Evolutionary conservation across 352 stramenopile genomes (phyloP).

Genomic region (Phytophthora ohioensis): DNA sequence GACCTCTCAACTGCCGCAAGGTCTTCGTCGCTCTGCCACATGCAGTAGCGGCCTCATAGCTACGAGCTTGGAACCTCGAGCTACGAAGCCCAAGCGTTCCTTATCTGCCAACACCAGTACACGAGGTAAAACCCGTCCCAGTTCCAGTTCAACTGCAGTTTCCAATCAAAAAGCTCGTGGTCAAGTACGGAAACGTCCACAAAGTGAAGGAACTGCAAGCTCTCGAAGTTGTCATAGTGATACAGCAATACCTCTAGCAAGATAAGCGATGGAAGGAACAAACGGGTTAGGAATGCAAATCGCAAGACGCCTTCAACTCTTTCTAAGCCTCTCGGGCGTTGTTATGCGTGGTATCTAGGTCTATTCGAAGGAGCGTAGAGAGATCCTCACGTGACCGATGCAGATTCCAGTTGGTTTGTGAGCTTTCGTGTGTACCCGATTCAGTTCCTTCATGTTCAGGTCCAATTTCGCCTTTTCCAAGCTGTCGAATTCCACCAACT

Average conservation of each 20-base stretch:
- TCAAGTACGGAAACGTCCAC: slow-evolving; percentile 24
- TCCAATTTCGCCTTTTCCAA: slow-evolving; percentile 20
- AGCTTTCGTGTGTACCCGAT: background rate
- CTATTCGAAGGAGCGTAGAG: slow-evolving; percentile 33
- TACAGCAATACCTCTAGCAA: slow-evolving; percentile 4
- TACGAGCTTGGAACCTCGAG: slow-evolving; percentile 5
- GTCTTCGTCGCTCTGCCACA: slow-evolving; percentile 28
- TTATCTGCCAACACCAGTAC: slow-evolving; percentile 34
- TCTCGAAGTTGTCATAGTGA: slow-evolving; percentile 16
- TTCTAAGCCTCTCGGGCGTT: slow-evolving; percentile 37
- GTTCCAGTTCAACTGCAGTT: background rate
- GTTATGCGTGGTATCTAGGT: slow-evolving; percentile 32
- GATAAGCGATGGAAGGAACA: slow-evolving; percentile 8
- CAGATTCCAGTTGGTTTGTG: slow-evolving; percentile 17
- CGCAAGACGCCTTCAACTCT: background rate
- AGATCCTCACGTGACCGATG: slow-evolving; percentile 34
- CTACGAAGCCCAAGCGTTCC: slow-evolving; percentile 27
- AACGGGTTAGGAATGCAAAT: slow-evolving; percentile 17
- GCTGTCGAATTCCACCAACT: background rate
- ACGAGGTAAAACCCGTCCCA: slow-evolving; percentile 5
- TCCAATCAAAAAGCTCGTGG: slow-evolving; percentile 10
- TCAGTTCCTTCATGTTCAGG: slow-evolving; percentile 28
- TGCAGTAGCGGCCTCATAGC: slow-evolving; percentile 14
- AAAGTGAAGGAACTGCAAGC: slow-evolving; percentile 17
- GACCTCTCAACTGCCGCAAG: background rate